Evolutionary conservation across 2,329 filamentous ascomycete genomes (phyloP).

Genomic region (Paraphoma sp.): DNA sequence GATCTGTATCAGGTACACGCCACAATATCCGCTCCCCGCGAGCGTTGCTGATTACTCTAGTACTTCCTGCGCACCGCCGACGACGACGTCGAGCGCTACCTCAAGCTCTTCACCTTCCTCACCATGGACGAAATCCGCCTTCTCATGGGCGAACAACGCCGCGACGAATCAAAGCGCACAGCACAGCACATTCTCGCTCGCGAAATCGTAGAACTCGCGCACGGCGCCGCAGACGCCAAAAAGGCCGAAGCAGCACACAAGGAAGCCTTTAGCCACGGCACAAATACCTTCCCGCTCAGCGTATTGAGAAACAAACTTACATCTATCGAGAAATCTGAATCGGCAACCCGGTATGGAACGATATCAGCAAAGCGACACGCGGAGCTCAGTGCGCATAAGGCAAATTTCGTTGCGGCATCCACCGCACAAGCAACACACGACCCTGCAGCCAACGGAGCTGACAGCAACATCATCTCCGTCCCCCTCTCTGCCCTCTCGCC

Average conservation of each 20-base stretch:
- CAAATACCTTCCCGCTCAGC: slow-evolving; percentile 36
- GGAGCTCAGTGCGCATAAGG: slow-evolving; percentile 32
- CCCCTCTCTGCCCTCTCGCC: slow-evolving; percentile 63
- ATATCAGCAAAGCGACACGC: too few relatives aligned
- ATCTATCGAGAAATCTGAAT: slow-evolving; percentile 6
- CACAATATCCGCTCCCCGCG: background rate
- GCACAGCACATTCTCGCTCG: slow-evolving; percentile 85
- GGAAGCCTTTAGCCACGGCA: slow-evolving; percentile 50
- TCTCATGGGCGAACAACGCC: slow-evolving; percentile 71
- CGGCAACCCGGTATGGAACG: background rate
- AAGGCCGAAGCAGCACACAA: slow-evolving; percentile 66
- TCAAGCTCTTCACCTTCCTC: slow-evolving; percentile 91
- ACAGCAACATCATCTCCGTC: slow-evolving; percentile 60
- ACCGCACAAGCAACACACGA: slow-evolving; percentile 17
- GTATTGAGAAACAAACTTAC: slow-evolving; percentile 29
- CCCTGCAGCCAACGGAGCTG: too few relatives aligned
- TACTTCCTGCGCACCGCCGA: slow-evolving; percentile 88
- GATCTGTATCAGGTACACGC: slow-evolving; percentile 76
- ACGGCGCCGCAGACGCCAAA: slow-evolving; percentile 71
- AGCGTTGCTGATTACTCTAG: slow-evolving; percentile 48
- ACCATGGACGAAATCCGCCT: slow-evolving; percentile 71
- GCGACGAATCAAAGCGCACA: slow-evolving; percentile 72
- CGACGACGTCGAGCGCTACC: slow-evolving; percentile 77
- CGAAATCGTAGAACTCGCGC: slow-evolving; percentile 81
- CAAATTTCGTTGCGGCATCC: slow-evolving; percentile 28